phyloP scores from a whole-genome alignment of 2,329 filamentous ascomycete genomes.

The Lizonia empirigonia region DNA sequence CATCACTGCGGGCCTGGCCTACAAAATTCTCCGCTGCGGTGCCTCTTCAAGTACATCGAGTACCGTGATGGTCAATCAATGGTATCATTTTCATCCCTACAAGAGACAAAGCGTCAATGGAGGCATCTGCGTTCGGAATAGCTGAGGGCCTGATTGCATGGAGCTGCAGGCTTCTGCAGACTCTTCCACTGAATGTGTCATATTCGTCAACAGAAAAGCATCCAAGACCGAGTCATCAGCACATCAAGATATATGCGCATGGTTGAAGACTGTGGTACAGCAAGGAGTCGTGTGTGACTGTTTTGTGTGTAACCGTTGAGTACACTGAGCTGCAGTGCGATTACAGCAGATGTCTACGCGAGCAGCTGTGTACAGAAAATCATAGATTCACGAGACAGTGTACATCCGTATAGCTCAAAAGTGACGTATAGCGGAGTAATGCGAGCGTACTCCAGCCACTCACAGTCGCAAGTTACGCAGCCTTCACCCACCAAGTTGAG shows the following conservation, averaged over 20 bases:
- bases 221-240: neutral
- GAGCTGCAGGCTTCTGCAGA: neutral
- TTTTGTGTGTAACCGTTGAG: no score
- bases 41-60: constrained; percentile 17
- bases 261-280: neutral
- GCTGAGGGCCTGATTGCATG: constrained; percentile 4
- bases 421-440: neutral
- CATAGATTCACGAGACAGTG: no score
- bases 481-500: constrained; percentile 13
- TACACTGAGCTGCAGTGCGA: neutral
- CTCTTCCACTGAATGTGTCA: constrained; percentile 20
- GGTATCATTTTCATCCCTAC: constrained; percentile 25
- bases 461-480: neutral
- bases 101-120: constrained; percentile 19
- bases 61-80: constrained; percentile 39
- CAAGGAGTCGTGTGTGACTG: no score
- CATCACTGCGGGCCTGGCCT: constrained; percentile 14
- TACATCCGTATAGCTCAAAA: neutral
- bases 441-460: constrained; percentile 3
- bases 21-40: constrained; percentile 15
- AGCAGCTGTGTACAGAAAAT: neutral
- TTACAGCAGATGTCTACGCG: neutral
- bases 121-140: constrained; percentile 21
- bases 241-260: neutral
- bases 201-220: neutral